Percentiles rank a stretch among this genome's conserved stretches.
Evolutionary conservation across 768 basidiomycete species (phyloP).

Genomic region (Hydnomerulius pinastri): DNA sequence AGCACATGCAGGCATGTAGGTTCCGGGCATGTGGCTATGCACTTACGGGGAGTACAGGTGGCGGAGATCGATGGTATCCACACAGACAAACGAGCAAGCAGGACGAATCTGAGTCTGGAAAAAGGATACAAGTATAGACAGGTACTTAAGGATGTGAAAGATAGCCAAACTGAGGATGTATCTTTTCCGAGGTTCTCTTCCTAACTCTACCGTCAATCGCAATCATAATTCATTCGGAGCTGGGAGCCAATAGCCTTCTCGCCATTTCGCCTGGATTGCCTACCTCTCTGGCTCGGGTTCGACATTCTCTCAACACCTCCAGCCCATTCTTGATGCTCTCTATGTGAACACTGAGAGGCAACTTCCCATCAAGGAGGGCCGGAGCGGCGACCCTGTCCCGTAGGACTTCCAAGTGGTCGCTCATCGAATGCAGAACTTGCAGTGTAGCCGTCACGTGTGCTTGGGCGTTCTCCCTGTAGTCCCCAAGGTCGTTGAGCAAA

Average conservation of each 20-base stretch:
- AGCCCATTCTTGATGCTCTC: constrained; percentile 67
- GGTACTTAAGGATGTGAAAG: background rate
- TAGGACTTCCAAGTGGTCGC: constrained; percentile 75
- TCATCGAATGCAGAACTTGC: constrained; percentile 62
- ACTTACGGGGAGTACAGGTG: background rate
- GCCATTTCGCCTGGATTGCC: constrained; percentile 42
- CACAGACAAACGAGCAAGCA: background rate
- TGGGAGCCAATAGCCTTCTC: constrained; percentile 21
- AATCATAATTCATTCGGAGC: constrained; percentile 7
- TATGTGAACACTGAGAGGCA: constrained; percentile 76
- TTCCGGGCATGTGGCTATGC: constrained; percentile 9
- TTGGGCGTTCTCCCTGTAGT: constrained; percentile 61
- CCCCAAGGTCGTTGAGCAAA: constrained; percentile 55
- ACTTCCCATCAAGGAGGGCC: constrained; percentile 54
- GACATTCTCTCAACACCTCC: constrained; percentile 54
- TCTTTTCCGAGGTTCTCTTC: background rate
- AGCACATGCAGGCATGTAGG: constrained; percentile 18
- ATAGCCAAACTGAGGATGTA: background rate
- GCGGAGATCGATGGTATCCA: constrained; percentile 3
- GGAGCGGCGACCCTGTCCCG: constrained; percentile 75
- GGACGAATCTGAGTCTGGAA: background rate
- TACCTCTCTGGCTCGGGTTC: constrained; percentile 52
- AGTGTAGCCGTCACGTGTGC: constrained; percentile 68
- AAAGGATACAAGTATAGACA: constrained; percentile 5
- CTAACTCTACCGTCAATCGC: constrained; percentile 2